These are phyloP conservation scores for Ligustrum vulgare DNA, from an alignment of 257 asterid species.

Conservation along the genomic window DNA sequence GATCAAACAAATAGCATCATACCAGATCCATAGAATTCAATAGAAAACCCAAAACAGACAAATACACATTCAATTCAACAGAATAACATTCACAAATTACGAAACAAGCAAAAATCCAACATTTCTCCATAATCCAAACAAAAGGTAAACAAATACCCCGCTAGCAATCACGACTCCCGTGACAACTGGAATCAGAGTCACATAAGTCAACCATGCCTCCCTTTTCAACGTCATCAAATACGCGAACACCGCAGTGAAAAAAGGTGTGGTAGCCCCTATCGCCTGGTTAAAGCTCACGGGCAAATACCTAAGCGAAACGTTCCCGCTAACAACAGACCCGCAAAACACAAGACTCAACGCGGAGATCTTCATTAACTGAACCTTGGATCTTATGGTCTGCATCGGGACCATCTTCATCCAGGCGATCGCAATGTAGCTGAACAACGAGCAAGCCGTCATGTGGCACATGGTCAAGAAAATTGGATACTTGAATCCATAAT, in stretches of 20 bases:
- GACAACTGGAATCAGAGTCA: conserved; percentile 69
- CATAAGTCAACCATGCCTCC: conserved; percentile 81
- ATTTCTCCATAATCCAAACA: not conserved
- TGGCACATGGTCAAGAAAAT: conserved; percentile 86
- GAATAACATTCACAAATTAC: not conserved
- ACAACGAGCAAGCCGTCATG: conserved; percentile 83
- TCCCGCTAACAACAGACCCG: conserved; percentile 82
- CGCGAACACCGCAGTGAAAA: conserved; percentile 82
- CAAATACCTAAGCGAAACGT: conserved; percentile 73
- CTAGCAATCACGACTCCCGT: conserved; percentile 82
- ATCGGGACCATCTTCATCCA: conserved; percentile 90
- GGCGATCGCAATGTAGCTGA: conserved; percentile 86
- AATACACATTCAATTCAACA: not conserved
- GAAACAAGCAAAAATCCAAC: not conserved
- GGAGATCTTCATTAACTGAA: conserved; percentile 82
- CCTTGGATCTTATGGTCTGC: conserved; percentile 87
- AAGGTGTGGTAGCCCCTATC: conserved; percentile 86
- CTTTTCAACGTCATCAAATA: conserved; percentile 67
- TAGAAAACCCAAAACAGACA: not conserved
- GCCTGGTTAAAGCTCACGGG: conserved; percentile 93
- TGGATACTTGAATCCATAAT: conserved; percentile 91
- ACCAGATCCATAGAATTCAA: not conserved
- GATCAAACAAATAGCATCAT: not conserved
- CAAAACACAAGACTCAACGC: conserved; percentile 78
- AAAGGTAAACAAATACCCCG: conserved; percentile 50